phyloP scores from a whole-genome alignment of 1,284 basidiomycete species.

The Ceratobasidium sp. region DNA sequence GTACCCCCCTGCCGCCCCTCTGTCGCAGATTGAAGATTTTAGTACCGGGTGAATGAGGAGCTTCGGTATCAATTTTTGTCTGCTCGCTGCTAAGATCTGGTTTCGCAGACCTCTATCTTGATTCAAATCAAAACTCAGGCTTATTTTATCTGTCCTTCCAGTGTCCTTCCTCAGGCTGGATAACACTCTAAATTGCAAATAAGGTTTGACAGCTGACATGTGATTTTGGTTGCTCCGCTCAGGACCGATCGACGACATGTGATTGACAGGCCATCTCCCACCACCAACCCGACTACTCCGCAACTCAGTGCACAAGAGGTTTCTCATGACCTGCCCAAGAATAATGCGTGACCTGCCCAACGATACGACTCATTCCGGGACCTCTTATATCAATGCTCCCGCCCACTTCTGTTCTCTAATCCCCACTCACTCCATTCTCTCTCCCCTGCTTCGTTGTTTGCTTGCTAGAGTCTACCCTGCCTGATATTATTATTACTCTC shows the following conservation, averaged over 20 bases:
- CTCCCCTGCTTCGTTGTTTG: not conserved
- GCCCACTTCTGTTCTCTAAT: not conserved
- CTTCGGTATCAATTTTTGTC: not conserved
- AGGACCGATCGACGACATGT: conserved; percentile 30
- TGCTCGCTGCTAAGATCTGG: conserved; percentile 8
- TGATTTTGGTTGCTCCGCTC: conserved; percentile 29
- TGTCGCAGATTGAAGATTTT: too few species aligned
- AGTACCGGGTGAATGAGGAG: too few species aligned
- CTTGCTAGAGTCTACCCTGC: conserved; percentile 2
- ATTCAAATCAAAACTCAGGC: not conserved
- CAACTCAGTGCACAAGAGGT: not conserved
- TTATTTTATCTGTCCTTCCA: too few species aligned
- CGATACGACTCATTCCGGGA: conserved; percentile 37
- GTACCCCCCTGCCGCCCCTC: too few species aligned
- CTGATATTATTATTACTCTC: not conserved
- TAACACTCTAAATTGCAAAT: not conserved
- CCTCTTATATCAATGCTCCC: conserved; percentile 11
- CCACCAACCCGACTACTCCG: conserved; percentile 26
- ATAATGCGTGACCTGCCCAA: too few species aligned
- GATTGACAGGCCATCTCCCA: conserved; percentile 19
- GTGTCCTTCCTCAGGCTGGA: not conserved
- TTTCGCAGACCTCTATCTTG: not conserved
- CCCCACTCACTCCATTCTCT: conserved; percentile 6
- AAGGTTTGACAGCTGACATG: conserved; percentile 20
- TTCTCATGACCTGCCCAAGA: conserved; percentile 40